phyloP scores from a whole-genome alignment of 2,329 filamentous ascomycete genomes.

The Camptophora hylomeconis region DNA sequence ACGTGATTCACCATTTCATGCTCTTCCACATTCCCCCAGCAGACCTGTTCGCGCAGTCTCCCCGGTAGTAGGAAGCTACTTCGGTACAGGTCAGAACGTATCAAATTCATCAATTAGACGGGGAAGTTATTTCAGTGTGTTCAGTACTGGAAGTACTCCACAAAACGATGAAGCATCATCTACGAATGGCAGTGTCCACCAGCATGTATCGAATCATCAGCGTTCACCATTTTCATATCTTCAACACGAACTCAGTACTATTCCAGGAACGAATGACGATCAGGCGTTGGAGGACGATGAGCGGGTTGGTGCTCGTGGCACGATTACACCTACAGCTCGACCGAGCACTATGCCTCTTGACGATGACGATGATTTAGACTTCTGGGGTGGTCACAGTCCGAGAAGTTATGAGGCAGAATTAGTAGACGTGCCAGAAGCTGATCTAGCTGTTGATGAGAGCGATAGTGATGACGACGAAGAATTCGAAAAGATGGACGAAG shows the following conservation, averaged over 20 bases:
- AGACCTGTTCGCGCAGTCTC: conserved; percentile 26
- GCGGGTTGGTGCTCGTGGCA: too few species aligned
- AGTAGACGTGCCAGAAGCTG: too few species aligned
- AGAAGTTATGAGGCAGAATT: conserved; percentile 16
- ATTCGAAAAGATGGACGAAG: conserved; percentile 10
- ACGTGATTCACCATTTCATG: conserved; percentile 19
- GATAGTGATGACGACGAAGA: conserved; percentile 9
- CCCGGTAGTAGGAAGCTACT: conserved; percentile 32
- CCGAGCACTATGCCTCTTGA: conserved; percentile 19
- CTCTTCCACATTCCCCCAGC: conserved; percentile 21
- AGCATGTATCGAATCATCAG: too few species aligned
- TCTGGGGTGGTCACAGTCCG: conserved; percentile 41
- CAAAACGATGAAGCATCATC: conserved; percentile 17
- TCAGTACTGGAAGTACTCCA: conserved; percentile 4
- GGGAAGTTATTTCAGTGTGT: conserved; percentile 4
- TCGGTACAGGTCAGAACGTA: conserved; percentile 28
- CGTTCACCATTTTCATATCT: too few species aligned
- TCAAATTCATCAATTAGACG: conserved; percentile 20
- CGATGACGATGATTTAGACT: conserved; percentile 43
- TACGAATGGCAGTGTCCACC: too few species aligned
- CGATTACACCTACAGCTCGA: too few species aligned
- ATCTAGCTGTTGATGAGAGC: conserved; percentile 6
- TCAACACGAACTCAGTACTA: conserved; percentile 11
- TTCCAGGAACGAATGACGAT: conserved; percentile 23
- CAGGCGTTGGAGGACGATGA: too few species aligned